Evolutionary conservation across 1,284 basidiomycete species (phyloP), one percentile per base, ranked within the genome.

Genomic region (Wallemia mellicola): DNA sequence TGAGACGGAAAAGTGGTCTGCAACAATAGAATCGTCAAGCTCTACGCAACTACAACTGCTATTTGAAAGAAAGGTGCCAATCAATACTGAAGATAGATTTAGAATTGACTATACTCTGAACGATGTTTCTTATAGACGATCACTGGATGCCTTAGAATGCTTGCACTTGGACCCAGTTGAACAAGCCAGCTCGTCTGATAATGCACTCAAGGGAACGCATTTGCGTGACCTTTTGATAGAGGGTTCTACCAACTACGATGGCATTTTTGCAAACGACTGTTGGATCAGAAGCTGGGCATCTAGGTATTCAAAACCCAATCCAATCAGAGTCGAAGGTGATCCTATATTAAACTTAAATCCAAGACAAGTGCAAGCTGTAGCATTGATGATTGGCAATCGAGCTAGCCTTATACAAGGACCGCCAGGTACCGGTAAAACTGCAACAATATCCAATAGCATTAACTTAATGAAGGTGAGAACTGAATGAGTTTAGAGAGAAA

Each of bases 361-460:
- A 11, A 82, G 81, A n/a, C 88, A 95, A 69, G 75, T 77, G 59
- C 73, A 78, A 60, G 89, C 89, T 0, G 79, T 91, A 58, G 88
- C 87, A 1, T 77, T 80, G 72, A 91, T 92, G 83, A 75, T 94
- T 55, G 78, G 79, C 3, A 76, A 87, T 64, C 73, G 79, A 28
- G 69, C 87, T 32, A 83, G 82, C 66, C 73, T 94, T 24, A 78
- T 94, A 24, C 89, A 94, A 71, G 89, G 89, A 17, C 89, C 89
- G 24, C 89, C 89, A 3, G 89, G 89, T n/a, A 95, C 89, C 0
- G 87, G 89, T 57, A 95, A 95, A 71, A 92, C 88, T 1, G 81
- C 82, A 65, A 92, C 89, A 0, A 87, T 95, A 58, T 81, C 91
- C 28, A 81, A 89, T 66, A 75, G 85, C 1, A 76, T 89, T 64